A percentile compares a stretch with the other conserved stretches of the same genome.
phyloP scores from a whole-genome alignment of 176 grass and related monocot genomes.

The Hordeum vulgare region DNA sequence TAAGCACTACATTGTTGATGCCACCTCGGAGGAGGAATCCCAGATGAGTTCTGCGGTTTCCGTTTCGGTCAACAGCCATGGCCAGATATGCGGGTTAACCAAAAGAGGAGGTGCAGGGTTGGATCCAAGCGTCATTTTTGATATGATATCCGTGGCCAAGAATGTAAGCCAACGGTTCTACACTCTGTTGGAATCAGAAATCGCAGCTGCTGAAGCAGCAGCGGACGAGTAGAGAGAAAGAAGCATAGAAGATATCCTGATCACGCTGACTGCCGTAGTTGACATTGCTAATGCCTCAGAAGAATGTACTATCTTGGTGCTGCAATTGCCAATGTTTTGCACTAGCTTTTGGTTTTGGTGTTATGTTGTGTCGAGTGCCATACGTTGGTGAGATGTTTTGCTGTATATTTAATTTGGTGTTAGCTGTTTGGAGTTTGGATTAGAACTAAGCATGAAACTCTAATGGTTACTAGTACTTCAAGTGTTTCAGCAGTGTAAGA shows the following conservation, averaged over 20 bases:
- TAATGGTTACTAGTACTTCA: not conserved
- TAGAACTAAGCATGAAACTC: not conserved
- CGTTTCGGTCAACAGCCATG: constrained; percentile 63
- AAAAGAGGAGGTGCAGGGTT: constrained; percentile 71
- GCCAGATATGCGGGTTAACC: constrained; percentile 67
- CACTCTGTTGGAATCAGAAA: constrained; percentile 49
- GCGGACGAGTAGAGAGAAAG: constrained; percentile 13
- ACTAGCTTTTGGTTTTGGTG: not conserved
- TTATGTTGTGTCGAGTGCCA: not conserved
- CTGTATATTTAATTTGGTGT: not conserved
- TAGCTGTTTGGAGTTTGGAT: not conserved
- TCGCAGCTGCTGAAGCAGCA: constrained; percentile 45
- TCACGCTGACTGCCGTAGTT: not conserved
- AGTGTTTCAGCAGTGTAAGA: not conserved
- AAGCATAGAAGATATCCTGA: not conserved
- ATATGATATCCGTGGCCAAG: constrained; percentile 84
- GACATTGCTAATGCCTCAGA: not conserved
- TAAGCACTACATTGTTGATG: constrained; percentile 73
- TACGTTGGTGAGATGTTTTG: not conserved
- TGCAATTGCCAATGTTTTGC: not conserved
- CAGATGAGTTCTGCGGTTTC: constrained; percentile 86
- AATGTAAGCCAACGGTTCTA: constrained; percentile 56
- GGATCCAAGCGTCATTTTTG: constrained; percentile 71
- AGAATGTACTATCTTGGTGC: not conserved
- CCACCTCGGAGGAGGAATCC: constrained; percentile 79